Conservation (phyloP, 163 green algal genomes). For the Chlorella variabilis region DNA sequence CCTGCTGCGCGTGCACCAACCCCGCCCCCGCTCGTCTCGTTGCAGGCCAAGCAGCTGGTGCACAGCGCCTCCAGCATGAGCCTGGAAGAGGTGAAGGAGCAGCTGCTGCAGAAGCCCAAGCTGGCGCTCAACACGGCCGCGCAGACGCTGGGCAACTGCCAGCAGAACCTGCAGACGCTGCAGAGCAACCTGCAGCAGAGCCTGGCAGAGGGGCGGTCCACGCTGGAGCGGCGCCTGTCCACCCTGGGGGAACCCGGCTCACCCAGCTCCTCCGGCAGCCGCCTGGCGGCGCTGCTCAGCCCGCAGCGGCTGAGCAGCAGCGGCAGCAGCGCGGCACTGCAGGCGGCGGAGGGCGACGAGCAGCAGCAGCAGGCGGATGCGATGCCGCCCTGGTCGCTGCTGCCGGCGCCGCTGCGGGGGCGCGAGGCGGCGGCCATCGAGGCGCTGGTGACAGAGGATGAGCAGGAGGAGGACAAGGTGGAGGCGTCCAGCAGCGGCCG, state of each 20-base stretch:
- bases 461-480: constrained; percentile 16
- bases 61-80: constrained; percentile 37
- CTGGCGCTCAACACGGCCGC: constrained; percentile 46
- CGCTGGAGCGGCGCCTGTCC: constrained; percentile 24
- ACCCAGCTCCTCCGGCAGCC: constrained; percentile 8
- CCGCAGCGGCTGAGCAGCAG: neutral
- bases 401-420: constrained; percentile 32
- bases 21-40: neutral
- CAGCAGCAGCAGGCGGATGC: neutral
- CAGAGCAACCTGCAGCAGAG: constrained; percentile 56
- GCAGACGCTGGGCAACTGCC: constrained; percentile 72
- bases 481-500: constrained; percentile 5
- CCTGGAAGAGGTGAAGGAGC: constrained; percentile 30
- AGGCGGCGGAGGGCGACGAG: neutral
- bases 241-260: constrained; percentile 30
- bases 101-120: constrained; percentile 51
- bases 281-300: constrained; percentile 34
- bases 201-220: constrained; percentile 36
- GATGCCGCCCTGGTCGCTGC: constrained; percentile 31
- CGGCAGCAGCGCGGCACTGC: neutral
- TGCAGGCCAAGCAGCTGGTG: constrained; percentile 46
- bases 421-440: constrained; percentile 30
- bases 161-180: constrained; percentile 79
- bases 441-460: constrained; percentile 25
- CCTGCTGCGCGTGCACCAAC: too few relatives aligned